Base-by-base conservation (phyloP, 148 eudicot genomes). In the Rhododendron mucronatum region DNA sequence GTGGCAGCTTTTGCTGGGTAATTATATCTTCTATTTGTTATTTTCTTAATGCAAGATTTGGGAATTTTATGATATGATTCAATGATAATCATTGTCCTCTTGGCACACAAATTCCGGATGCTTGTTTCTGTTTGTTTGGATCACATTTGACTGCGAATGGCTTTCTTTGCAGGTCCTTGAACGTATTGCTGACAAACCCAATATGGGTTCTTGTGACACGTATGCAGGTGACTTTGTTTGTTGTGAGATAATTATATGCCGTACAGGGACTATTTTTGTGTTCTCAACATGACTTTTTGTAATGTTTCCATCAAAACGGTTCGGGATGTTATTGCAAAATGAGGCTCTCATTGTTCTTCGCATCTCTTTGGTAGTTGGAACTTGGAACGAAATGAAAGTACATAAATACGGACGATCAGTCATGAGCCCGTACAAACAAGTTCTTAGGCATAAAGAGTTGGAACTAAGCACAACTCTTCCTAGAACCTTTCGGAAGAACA, bases 191-290 rank as follows among this genome's bases (percentile, higher is more conserved):
- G 87, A 96, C 99, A 67, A 96, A 87, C 88, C 99, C 99, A 39
- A 92, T 96, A 88, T 96, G 99, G 99, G 98, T 96, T 80, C 94
- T 96, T 80, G 99, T 96, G 84, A 96, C 99, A 78, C 97, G 99
- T 18, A 95, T 96, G 99, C 99, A 96, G 98, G 99, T 95, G 80
- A 90, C n/a, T 47, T 69, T 33, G 10, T n/a, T 11, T 77, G 23
- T 74, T 74, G 18, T 41, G n/a, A 13, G 75, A 74, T 48, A 11
- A 18, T 86, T 81, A 39, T 83, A 9, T 35, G 50, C 10, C 76
- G 0, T 82, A 63, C 44, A 39, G 10, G 74, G 41, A 39, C 6
- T 63, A 61, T 39, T 30, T 4, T n/a, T 16, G 61, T 21, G 33
- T 74, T 86, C 41, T 75, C 59, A 15, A 47, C 55, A n/a, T 61